Conservation (phyloP, 164 flowering plant genomes). For the Taxillus chinensis region DNA sequence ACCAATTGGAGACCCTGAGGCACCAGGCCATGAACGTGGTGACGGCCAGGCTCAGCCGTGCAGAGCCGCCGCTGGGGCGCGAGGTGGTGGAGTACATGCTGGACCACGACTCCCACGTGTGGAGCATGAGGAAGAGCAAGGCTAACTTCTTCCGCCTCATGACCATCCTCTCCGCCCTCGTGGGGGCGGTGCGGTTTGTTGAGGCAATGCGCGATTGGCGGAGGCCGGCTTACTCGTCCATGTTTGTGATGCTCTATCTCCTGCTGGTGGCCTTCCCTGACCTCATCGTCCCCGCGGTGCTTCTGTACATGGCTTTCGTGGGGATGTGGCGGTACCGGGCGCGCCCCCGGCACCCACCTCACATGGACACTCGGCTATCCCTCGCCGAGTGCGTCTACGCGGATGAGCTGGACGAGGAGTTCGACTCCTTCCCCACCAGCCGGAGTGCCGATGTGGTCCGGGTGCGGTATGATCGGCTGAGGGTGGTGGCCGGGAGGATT, state of each 20-base stretch:
- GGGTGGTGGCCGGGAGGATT: constrained; percentile 53
- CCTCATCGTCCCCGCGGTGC: constrained; percentile 35
- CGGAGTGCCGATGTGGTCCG: constrained; percentile 41
- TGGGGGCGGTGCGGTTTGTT: constrained; percentile 21
- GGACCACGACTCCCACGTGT: constrained; percentile 54
- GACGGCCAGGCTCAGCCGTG: constrained; percentile 36
- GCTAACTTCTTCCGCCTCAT: constrained; percentile 50
- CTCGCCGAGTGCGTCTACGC: constrained; percentile 45
- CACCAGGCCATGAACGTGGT: constrained; percentile 48
- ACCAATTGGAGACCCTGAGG: constrained; percentile 37
- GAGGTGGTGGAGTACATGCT: constrained; percentile 74
- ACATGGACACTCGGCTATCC: constrained; percentile 54
- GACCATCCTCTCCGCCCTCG: constrained; percentile 31
- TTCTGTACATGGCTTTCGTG: constrained; percentile 27
- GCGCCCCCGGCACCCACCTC: constrained; percentile 46
- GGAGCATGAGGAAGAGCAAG: constrained; percentile 73
- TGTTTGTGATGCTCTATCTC: constrained; percentile 21
- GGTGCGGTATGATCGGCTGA: constrained; percentile 49
- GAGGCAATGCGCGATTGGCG: constrained; percentile 39
- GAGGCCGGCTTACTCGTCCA: constrained; percentile 33
- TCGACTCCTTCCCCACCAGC: constrained; percentile 52
- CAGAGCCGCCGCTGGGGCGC: constrained; percentile 50
- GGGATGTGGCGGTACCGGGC: constrained; percentile 45
- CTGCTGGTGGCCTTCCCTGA: constrained; percentile 38
- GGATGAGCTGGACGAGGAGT: constrained; percentile 61